These are phyloP conservation scores for Buxus sempervirens DNA, from an alignment of 164 flowering plant species.

Conservation along the genomic window DNA sequence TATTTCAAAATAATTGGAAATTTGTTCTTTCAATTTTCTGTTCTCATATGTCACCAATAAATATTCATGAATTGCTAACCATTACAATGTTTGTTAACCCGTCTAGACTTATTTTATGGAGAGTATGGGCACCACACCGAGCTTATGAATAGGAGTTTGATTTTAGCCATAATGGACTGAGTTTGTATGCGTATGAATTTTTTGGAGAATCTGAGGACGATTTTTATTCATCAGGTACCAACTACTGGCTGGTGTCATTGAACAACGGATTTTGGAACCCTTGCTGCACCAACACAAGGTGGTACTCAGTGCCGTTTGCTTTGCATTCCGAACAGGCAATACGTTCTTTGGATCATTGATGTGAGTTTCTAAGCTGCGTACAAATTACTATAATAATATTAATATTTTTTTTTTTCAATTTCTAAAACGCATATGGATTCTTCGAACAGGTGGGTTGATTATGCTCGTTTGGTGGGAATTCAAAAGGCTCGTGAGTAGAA, in stretches of 20 bases:
- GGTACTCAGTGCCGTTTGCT: slow-evolving; percentile 75
- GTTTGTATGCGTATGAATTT: neutral
- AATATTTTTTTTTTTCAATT: slow-evolving; percentile 2
- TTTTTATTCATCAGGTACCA: slow-evolving; percentile 65
- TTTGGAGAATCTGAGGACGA: neutral
- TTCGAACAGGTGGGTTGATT: slow-evolving; percentile 91
- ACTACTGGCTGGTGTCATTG: slow-evolving; percentile 85
- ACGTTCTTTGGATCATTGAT: slow-evolving; percentile 90
- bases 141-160: too few relatives aligned
- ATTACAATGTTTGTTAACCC: too few relatives aligned
- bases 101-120: too few relatives aligned
- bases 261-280: slow-evolving; percentile 87
- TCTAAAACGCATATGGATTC: neutral
- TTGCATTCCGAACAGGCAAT: slow-evolving; percentile 92
- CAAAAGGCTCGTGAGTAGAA: slow-evolving; percentile 54
- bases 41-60: too few relatives aligned
- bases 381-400: neutral
- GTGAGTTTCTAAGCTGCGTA: slow-evolving; percentile 41
- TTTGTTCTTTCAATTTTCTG: too few relatives aligned
- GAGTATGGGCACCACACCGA: too few relatives aligned
- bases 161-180: neutral
- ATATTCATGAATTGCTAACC: too few relatives aligned
- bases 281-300: slow-evolving; percentile 78
- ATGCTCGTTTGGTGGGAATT: slow-evolving; percentile 81
- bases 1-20: too few relatives aligned